These are phyloP conservation scores for Cladophialophora bantiana DNA, from an alignment of 2,329 filamentous ascomycete species.

Conservation along the genomic window DNA sequence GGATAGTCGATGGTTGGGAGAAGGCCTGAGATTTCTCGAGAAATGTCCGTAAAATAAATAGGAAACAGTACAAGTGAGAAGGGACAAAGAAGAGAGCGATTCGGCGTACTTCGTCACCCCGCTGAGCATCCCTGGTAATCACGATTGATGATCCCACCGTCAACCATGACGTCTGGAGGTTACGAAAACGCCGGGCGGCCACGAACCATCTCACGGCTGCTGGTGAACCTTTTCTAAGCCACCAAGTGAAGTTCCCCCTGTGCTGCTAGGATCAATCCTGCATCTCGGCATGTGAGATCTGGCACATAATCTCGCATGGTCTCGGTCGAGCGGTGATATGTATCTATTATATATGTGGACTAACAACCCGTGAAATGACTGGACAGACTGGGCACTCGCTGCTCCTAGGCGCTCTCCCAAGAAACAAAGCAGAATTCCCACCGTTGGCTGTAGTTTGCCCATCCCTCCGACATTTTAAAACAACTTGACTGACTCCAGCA, in stretches of 20 bases:
- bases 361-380: not conserved
- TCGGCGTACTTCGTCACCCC: constrained; percentile 13
- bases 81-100: constrained; percentile 8
- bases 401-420: not conserved
- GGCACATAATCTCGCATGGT: not conserved
- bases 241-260: constrained; percentile 2
- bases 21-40: not conserved
- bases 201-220: constrained; percentile 26
- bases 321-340: not conserved
- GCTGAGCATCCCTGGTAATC: not conserved
- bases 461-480: not conserved
- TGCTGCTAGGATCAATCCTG: not conserved
- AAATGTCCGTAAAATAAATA: not conserved
- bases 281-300: constrained; percentile 7
- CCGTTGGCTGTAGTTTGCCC: not conserved
- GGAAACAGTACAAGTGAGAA: constrained; percentile 1
- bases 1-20: not conserved
- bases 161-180: constrained; percentile 33
- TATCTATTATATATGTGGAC: not conserved
- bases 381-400: not conserved
- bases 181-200: constrained; percentile 23
- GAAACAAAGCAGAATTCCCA: not conserved
- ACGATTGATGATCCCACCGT: constrained; percentile 9
- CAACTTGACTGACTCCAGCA: not conserved
- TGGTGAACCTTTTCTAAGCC: constrained; percentile 27